Evolutionary conservation across 2,329 filamentous ascomycete species (phyloP).

Genomic region (Sporothrix schenckii): DNA sequence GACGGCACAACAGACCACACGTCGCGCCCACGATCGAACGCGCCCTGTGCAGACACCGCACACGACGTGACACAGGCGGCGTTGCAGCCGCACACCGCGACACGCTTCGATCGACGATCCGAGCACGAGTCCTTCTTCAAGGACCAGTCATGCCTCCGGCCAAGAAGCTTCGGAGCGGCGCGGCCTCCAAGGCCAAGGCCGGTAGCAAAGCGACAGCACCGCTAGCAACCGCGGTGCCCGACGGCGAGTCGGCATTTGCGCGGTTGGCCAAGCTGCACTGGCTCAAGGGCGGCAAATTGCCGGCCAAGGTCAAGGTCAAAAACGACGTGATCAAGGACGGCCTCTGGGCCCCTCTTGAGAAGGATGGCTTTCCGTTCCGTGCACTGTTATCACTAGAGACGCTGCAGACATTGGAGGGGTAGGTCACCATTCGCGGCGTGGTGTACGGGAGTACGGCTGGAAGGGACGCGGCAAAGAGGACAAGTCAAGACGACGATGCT

Average conservation of each 20-base stretch:
- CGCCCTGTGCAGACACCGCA: neutral
- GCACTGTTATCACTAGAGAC: slow-evolving; percentile 84
- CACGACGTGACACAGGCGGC: neutral
- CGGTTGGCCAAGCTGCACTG: slow-evolving; percentile 82
- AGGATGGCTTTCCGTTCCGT: slow-evolving; percentile 74
- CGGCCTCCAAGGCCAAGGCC: slow-evolving; percentile 49
- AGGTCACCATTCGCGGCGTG: slow-evolving; percentile 36
- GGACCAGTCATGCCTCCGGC: slow-evolving; percentile 56
- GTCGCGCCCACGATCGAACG: neutral
- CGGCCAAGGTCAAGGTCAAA: slow-evolving; percentile 71
- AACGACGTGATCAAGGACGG: slow-evolving; percentile 83
- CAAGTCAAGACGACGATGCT: neutral
- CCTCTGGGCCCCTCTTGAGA: slow-evolving; percentile 87
- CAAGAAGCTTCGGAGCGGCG: slow-evolving; percentile 60
- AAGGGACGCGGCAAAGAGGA: neutral
- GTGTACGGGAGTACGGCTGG: neutral
- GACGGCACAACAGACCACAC: neutral
- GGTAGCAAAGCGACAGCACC: slow-evolving; percentile 51
- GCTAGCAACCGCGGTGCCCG: slow-evolving; percentile 68
- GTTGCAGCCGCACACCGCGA: slow-evolving; percentile 15
- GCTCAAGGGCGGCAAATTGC: slow-evolving; percentile 67
- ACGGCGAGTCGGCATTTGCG: slow-evolving; percentile 72
- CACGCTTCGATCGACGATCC: neutral
- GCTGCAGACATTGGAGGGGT: slow-evolving; percentile 85
- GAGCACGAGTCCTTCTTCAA: neutral